These are phyloP conservation scores for Ganoderma meredithae DNA, from an alignment of 1,284 basidiomycete species.

Conservation along the genomic window DNA sequence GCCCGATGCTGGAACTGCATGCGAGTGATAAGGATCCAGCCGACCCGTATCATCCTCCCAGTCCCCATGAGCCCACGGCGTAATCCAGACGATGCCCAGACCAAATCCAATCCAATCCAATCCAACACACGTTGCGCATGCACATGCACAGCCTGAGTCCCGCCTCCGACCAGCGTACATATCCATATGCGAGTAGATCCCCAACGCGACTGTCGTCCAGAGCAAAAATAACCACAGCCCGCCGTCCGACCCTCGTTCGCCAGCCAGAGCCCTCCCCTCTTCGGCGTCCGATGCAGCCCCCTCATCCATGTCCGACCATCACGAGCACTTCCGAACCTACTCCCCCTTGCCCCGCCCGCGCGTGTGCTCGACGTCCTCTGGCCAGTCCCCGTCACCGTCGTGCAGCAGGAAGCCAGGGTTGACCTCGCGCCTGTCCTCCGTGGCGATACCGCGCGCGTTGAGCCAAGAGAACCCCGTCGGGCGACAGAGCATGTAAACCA, in stretches of 20 bases:
- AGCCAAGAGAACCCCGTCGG: slow-evolving; percentile 78
- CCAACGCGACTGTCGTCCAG: slow-evolving; percentile 2
- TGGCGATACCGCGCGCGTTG: slow-evolving; percentile 58
- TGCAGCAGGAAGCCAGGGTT: slow-evolving; percentile 59
- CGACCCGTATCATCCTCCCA: neutral
- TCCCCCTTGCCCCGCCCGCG: slow-evolving; percentile 31
- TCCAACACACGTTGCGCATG: slow-evolving; percentile 8
- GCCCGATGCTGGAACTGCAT: neutral
- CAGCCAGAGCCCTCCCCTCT: neutral
- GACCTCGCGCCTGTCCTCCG: slow-evolving; percentile 71
- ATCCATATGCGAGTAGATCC: slow-evolving; percentile 1
- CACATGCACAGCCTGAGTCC: slow-evolving; percentile 5
- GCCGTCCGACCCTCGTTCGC: neutral
- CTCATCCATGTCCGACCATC: no score
- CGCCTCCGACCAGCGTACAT: neutral
- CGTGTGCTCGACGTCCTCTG: slow-evolving; percentile 37
- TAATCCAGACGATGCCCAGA: neutral
- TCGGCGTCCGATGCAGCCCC: neutral
- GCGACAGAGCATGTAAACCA: slow-evolving; percentile 73
- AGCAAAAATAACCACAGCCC: slow-evolving; percentile 10
- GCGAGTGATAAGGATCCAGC: neutral
- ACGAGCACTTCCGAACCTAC: slow-evolving; percentile 13
- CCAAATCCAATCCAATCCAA: neutral
- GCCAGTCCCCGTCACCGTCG: slow-evolving; percentile 33
- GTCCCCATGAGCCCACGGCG: neutral